Evolutionary conservation across 1,284 basidiomycete genomes (phyloP).

Genomic region (Cutaneotrichosporon cutaneum): DNA sequence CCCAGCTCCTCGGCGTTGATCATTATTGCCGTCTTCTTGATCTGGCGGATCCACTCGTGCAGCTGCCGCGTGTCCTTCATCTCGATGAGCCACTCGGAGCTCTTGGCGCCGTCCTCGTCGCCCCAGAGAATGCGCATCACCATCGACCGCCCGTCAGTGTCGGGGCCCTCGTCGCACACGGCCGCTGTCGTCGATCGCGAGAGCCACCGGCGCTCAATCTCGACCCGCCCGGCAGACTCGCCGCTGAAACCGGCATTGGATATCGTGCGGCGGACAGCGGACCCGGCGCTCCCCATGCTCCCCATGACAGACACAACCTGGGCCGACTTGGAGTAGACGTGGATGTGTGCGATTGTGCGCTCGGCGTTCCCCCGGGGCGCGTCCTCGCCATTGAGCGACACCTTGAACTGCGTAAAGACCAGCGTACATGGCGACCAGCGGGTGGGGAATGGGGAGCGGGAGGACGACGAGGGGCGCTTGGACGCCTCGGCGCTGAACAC

Average conservation of each 20-base stretch:
- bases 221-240: constrained; percentile 13
- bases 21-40: constrained; percentile 36
- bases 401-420: constrained; percentile 26
- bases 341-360: constrained; percentile 25
- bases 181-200: constrained; percentile 16
- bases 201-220: constrained; percentile 23
- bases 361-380: constrained; percentile 12
- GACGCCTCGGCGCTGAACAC: constrained; percentile 29
- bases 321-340: constrained; percentile 16
- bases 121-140: constrained; percentile 26
- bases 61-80: constrained; percentile 36
- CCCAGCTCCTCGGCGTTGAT: constrained; percentile 39
- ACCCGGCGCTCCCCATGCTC: background rate
- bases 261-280: constrained; percentile 12
- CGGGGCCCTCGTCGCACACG: constrained; percentile 13
- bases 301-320: no score
- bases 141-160: constrained; percentile 13
- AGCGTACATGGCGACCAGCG: constrained; percentile 25
- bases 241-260: constrained; percentile 2
- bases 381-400: constrained; percentile 15
- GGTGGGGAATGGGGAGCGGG: background rate
- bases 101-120: constrained; percentile 21
- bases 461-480: constrained; percentile 14
- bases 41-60: constrained; percentile 40
- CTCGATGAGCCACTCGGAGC: constrained; percentile 39